Base-by-base conservation (phyloP, 116 monocot species). In the Trichopus zeylanicus region DNA sequence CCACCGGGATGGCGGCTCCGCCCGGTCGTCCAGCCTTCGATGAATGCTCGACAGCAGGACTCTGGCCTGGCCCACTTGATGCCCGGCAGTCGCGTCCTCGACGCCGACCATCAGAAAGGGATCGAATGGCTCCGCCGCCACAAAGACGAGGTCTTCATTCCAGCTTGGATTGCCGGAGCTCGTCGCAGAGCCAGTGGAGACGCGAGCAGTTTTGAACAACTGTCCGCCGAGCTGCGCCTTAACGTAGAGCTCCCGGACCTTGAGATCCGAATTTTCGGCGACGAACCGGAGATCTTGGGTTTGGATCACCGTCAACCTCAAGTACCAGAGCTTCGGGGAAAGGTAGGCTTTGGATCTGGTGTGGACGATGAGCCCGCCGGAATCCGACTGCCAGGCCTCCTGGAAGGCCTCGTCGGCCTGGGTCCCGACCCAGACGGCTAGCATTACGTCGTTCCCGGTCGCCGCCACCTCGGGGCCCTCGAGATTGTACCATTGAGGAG, bases 331-430 rank as follows among this genome's bases (percentile, higher is more conserved):
- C 66, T 81, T 91, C 0, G 91, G 97, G 1, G 91, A 97, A 10
- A 97, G 82, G 56, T 91, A 97, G 2, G 87, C 87, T 51, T 97
- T 97, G 10, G 87, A 91, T 5, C 91, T 64, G 15, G 87, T 87
- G 60, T 87, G 83, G 4, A 75, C 64, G 33, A 77, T 61, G 61
- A 71, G 61, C 6, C 90, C 90, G 26, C 97, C 91, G 51, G 91
- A 81, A 49, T 97, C 97, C 16, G 91, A 97, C 21, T 97, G 97
- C 91, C 97, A 97, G 25, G 91, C 91, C 58, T 91, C 97, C 25
- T 67, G 79, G 66, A 97, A 97, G 28, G 87, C 73, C 70, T 97
- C 97, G 69, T 97, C 91, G 29, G 67, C 72, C 57, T 97, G 87
- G 19, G 80, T 91, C 34, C 91, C 97, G 32, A 97, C 48, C 95